phyloP scores from a whole-genome alignment of 148 eudicot genomes.

The Heliosperma pusillum region DNA sequence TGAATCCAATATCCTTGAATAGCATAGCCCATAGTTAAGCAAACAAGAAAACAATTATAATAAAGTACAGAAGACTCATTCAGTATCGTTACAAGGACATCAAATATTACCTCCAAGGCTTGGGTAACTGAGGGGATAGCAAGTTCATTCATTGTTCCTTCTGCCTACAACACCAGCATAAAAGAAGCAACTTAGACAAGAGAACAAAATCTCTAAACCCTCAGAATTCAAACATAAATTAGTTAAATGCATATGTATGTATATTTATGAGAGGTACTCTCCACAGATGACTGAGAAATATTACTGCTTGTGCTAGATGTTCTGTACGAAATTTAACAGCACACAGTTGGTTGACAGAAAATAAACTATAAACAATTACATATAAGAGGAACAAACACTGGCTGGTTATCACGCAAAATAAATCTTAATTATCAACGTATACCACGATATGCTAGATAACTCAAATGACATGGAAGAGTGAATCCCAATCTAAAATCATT shows the following conservation, averaged over 20 bases:
- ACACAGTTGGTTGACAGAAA: neutral
- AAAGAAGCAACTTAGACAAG: neutral
- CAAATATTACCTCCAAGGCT: conserved; percentile 61
- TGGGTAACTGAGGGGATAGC: conserved; percentile 59
- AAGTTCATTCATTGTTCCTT: conserved; percentile 74
- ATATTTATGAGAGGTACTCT: neutral
- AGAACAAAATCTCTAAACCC: neutral
- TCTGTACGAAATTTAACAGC: neutral
- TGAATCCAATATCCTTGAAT: neutral
- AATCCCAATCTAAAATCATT: neutral
- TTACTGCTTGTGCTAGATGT: neutral
- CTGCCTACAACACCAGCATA: conserved; percentile 50
- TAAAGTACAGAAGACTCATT: neutral
- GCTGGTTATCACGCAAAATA: neutral
- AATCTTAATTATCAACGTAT: neutral
- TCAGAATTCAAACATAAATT: neutral
- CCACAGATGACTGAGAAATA: neutral
- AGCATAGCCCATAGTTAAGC: neutral
- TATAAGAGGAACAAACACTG: neutral
- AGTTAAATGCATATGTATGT: neutral
- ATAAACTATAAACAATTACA: neutral
- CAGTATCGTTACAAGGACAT: neutral
- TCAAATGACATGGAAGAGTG: neutral
- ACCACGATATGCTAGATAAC: no score
- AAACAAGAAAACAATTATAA: neutral